Conservation (phyloP, 805 yeast genomes). For the Pichia nanzhaoensis region DNA sequence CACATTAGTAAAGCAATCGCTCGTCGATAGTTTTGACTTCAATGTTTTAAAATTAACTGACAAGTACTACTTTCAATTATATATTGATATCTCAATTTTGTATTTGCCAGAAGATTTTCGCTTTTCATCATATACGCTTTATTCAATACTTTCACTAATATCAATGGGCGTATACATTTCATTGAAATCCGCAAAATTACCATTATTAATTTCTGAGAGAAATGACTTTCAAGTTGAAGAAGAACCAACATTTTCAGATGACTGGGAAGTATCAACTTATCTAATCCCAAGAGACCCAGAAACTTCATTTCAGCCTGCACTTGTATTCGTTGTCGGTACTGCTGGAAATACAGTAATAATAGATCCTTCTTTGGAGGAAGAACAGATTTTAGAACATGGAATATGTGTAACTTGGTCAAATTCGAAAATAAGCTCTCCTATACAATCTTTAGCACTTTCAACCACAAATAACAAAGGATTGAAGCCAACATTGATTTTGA, state of each 20-base stretch:
- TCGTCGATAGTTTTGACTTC: slow-evolving; percentile 47
- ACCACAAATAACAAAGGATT: slow-evolving; percentile 51
- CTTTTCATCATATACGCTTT: slow-evolving; percentile 67
- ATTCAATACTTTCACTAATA: slow-evolving; percentile 45
- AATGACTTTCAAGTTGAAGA: slow-evolving; percentile 70
- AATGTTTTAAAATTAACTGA: slow-evolving; percentile 55
- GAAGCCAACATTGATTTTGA: slow-evolving; percentile 38
- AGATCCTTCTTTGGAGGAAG: slow-evolving; percentile 88
- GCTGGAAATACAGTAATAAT: slow-evolving; percentile 62
- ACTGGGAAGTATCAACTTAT: slow-evolving; percentile 57
- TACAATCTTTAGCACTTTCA: slow-evolving; percentile 58
- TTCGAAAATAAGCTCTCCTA: slow-evolving; percentile 65
- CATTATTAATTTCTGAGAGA: slow-evolving; percentile 61
- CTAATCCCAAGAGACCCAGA: slow-evolving; percentile 34
- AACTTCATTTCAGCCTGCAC: slow-evolving; percentile 54
- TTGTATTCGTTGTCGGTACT: slow-evolving; percentile 69
- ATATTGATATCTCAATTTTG: slow-evolving; percentile 71
- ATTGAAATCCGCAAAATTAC: slow-evolving; percentile 67
- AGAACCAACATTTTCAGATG: slow-evolving; percentile 86
- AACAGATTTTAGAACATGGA: slow-evolving; percentile 82
- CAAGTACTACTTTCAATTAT: slow-evolving; percentile 69
- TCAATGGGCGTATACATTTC: slow-evolving; percentile 82
- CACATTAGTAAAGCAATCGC: slow-evolving; percentile 49
- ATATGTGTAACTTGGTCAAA: slow-evolving; percentile 65
- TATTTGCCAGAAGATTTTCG: slow-evolving; percentile 42